Evolutionary conservation across 2,329 filamentous ascomycete genomes (phyloP).

Genomic region (Aureobasidium sp.): DNA sequence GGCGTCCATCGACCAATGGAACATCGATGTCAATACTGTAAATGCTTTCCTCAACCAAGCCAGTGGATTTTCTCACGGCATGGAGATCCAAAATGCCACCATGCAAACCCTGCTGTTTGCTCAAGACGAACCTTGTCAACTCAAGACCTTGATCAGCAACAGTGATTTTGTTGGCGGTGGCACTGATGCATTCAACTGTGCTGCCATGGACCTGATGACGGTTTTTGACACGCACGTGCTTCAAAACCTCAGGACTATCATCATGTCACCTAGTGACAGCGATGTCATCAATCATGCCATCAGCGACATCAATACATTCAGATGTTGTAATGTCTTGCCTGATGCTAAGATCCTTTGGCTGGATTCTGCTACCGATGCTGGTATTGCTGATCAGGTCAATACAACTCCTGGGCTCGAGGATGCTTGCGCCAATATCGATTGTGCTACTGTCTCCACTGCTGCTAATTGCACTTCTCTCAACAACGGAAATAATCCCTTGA

Average conservation of each 20-base stretch:
- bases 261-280: constrained; percentile 11
- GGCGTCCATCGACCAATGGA: constrained; percentile 20
- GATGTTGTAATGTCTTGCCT: constrained; percentile 23
- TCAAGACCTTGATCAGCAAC: constrained; percentile 17
- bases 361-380: constrained; percentile 8
- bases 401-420: not conserved
- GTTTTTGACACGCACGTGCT: constrained; percentile 19
- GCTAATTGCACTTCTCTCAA: constrained; percentile 9
- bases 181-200: constrained; percentile 16
- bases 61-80: constrained; percentile 38
- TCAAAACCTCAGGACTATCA: constrained; percentile 17
- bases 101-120: constrained; percentile 15
- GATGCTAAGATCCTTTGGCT: constrained; percentile 17
- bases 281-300: constrained; percentile 14
- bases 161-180: not conserved
- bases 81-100: constrained; percentile 19
- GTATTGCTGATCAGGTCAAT: not conserved
- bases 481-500: not conserved
- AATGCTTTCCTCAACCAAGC: constrained; percentile 50
- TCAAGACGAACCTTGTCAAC: constrained; percentile 21
- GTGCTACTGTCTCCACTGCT: not conserved
- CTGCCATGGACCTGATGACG: constrained; percentile 7
- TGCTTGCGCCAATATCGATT: constrained; percentile 11
- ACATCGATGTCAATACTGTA: constrained; percentile 46
- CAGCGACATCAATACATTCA: constrained; percentile 19